Evolutionary conservation across 129 eudicot species (phyloP), one percentile per base, ranked within the genome.

Genomic region (Ambrosia trifida): DNA sequence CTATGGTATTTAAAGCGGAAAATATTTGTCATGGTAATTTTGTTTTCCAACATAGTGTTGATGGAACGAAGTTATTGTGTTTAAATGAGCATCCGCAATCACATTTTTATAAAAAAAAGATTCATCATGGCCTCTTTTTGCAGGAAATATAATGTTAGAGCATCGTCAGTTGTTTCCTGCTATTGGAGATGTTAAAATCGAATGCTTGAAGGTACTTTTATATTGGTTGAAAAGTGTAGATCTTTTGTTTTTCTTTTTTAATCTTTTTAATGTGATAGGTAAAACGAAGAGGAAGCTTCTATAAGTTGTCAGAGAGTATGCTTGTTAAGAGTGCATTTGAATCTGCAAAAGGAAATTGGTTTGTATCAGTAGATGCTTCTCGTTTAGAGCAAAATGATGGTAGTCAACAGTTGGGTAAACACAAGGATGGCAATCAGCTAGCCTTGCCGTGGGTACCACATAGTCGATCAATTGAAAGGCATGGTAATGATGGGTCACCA

Each of bases 291-390:
- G 88, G 85, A 54, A 41, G 5, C 38, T 82, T 69, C n/a, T 93
- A 87, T 83, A 84, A 80, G 81, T 78, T 93, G 28, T 40, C 85
- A 35, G 93, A 87, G 64, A 70, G 83, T 50, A 83, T 93, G 95
- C 81, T 54, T 73, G 79, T 93, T 45, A 71, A 71, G 74, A 72
- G 76, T 59, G 98, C 85, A 30, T 93, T 87, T 83, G 76, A 47
- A n/a, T 78, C 74, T 69, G 43, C 33, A 1, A 79, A 77, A 68
- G 59, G 61, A 71, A 52, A 30, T 59, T 87, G 95, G 95, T 83
- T 80, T 56, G 45, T 86, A 3, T 82, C 73, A 33, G 90, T 77
- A 46, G 93, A 89, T 68, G 83, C 78, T 53, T 86, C 88, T 50
- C 66, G 70, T 14, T 35, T 58, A 7, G 70, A 78, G 70, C 79